Conservation (phyloP, 345 rosid species). For the Eucalyptus tenuipes region DNA sequence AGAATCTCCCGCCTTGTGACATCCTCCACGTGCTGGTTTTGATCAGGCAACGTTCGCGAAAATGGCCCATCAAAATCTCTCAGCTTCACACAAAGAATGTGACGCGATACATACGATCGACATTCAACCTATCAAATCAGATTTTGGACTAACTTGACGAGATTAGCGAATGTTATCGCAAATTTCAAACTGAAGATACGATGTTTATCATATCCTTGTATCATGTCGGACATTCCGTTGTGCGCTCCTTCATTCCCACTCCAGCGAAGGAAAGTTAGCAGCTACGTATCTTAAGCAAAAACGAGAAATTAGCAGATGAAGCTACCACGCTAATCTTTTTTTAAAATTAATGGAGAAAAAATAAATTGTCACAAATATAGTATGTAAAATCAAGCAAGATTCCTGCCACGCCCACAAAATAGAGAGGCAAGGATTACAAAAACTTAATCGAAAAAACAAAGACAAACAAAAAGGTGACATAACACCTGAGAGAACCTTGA, state of each 20-base stretch:
- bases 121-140: not conserved
- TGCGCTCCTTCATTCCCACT: not conserved
- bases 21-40: not conserved
- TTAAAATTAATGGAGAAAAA: not conserved
- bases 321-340: not conserved
- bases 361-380: not conserved
- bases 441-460: not conserved
- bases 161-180: not conserved
- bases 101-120: not conserved
- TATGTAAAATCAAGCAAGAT: not conserved
- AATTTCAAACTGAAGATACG: not conserved
- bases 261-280: not conserved
- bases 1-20: too few relatives aligned
- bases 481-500: not conserved
- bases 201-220: not conserved
- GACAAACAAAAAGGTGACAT: not conserved
- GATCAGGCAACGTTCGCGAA: not conserved
- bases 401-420: slow-evolving; percentile 6
- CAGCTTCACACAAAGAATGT: not conserved
- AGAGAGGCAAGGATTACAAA: slow-evolving; percentile 15
- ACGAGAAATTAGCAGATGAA: not conserved
- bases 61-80: too few relatives aligned
- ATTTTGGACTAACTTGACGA: not conserved
- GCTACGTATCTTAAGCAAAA: not conserved
- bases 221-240: not conserved